Evolutionary conservation across 2,329 filamentous ascomycete genomes (phyloP).

Genomic region (Hymenoscyphus repandus): DNA sequence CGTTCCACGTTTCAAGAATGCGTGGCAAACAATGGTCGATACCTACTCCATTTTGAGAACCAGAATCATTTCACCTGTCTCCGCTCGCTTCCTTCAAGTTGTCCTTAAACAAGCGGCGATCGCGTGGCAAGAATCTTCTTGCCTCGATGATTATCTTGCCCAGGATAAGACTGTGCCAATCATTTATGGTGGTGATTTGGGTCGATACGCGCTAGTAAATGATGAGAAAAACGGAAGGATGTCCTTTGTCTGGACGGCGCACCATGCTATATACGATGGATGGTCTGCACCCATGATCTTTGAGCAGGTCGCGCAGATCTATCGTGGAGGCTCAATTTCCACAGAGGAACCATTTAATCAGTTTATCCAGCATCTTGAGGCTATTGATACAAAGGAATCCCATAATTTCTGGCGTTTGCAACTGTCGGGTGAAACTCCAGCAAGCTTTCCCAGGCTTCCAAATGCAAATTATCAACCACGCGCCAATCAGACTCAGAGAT

Average conservation of each 20-base stretch:
- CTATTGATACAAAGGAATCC: constrained; percentile 32
- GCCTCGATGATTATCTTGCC: constrained; percentile 17
- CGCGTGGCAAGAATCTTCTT: constrained; percentile 9
- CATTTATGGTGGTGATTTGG: constrained; percentile 17
- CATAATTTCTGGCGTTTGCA: constrained; percentile 43
- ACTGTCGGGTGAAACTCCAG: constrained; percentile 43
- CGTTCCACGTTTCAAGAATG: neutral
- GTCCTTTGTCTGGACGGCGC: constrained; percentile 45
- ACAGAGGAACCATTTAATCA: constrained; percentile 35
- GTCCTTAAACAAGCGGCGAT: constrained; percentile 8
- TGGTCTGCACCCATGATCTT: constrained; percentile 37
- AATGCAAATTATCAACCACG: neutral
- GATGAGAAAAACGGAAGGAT: too few relatives aligned
- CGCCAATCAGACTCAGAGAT: neutral
- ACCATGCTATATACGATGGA: constrained; percentile 51
- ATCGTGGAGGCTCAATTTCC: constrained; percentile 11
- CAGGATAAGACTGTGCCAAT: constrained; percentile 15
- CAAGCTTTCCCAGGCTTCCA: constrained; percentile 29
- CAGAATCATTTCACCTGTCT: neutral
- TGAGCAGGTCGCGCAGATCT: constrained; percentile 18
- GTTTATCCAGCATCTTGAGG: constrained; percentile 43
- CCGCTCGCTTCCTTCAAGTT: constrained; percentile 8
- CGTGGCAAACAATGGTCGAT: neutral
- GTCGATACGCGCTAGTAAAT: neutral
- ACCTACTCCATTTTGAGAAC: neutral